Evolutionary conservation across 805 yeast genomes (phyloP).

Genomic region (Metschnikowia colocasiae): DNA sequence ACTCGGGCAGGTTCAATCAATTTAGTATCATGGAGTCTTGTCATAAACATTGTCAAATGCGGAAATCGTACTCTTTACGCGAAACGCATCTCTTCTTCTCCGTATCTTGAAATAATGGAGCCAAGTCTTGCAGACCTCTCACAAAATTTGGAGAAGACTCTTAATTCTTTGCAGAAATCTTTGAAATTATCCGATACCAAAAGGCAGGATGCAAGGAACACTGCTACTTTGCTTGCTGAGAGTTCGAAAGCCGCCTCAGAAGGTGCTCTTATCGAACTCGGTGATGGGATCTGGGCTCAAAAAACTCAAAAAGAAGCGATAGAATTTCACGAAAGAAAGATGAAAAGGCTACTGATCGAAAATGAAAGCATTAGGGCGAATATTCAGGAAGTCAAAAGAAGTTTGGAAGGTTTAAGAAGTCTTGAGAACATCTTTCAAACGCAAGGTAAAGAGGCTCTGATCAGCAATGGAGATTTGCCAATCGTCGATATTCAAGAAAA

Average conservation of each 20-base stretch:
- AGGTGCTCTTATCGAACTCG: conserved; percentile 7
- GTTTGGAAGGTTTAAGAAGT: neutral
- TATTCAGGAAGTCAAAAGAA: conserved; percentile 19
- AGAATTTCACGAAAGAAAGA: conserved; percentile 24
- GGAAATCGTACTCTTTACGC: neutral
- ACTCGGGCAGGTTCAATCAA: neutral
- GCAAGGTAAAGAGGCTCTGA: conserved; percentile 4
- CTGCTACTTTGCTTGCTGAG: neutral
- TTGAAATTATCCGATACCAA: neutral
- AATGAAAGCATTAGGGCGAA: conserved; percentile 37
- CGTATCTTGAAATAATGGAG: conserved; percentile 1
- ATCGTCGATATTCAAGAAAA: conserved; percentile 77
- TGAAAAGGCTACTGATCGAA: conserved; percentile 32
- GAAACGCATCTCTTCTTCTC: conserved; percentile 1
- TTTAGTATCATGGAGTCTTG: neutral
- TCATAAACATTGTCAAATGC: neutral
- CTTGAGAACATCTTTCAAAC: neutral
- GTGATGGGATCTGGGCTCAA: conserved; percentile 8
- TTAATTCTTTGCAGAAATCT: neutral
- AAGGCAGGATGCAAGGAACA: neutral
- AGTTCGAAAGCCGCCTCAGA: neutral
- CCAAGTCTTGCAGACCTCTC: neutral
- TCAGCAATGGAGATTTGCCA: conserved; percentile 43
- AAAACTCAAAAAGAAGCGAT: conserved; percentile 24
- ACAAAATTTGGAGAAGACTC: neutral